phyloP scores from a whole-genome alignment of 108 stramenopile species.

The Discostella stelligeroides region DNA sequence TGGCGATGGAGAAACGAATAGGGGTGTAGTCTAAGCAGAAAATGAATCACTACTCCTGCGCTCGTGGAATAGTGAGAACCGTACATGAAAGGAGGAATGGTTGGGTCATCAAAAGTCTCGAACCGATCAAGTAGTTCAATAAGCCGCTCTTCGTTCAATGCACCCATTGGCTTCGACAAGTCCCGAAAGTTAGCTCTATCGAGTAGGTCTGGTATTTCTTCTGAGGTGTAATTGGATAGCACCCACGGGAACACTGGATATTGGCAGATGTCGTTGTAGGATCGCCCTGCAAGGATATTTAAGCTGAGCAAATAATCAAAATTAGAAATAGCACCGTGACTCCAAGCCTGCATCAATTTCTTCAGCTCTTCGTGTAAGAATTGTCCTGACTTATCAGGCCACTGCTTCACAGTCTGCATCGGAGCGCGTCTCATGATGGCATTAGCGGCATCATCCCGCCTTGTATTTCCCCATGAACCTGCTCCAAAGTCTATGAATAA shows the following conservation, averaged over 20 bases:
- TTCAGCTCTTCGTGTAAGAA: slow-evolving; percentile 86
- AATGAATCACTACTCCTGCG: slow-evolving; percentile 96
- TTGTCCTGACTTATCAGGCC: slow-evolving; percentile 82
- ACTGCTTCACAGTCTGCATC: slow-evolving; percentile 87
- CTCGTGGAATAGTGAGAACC: slow-evolving; percentile 97
- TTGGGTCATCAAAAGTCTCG: slow-evolving; percentile 90
- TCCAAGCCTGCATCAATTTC: slow-evolving; percentile 87
- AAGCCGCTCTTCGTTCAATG: slow-evolving; percentile 90
- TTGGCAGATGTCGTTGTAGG: slow-evolving; percentile 97
- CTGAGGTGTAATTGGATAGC: slow-evolving; percentile 88
- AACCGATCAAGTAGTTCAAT: slow-evolving; percentile 92
- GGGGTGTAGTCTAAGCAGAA: slow-evolving; percentile 95
- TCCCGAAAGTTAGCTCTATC: slow-evolving; percentile 89
- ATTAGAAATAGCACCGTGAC: slow-evolving; percentile 90
- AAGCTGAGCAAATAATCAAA: slow-evolving; percentile 96
- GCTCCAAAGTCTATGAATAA: slow-evolving; percentile 94
- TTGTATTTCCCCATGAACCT: slow-evolving; percentile 75
- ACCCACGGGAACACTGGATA: slow-evolving; percentile 99
- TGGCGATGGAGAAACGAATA: slow-evolving; percentile 91
- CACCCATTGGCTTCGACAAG: slow-evolving; percentile 94
- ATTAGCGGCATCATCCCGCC: slow-evolving; percentile 85
- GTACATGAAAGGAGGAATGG: slow-evolving; percentile 98
- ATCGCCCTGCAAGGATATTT: slow-evolving; percentile 95
- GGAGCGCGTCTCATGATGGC: slow-evolving; percentile 87
- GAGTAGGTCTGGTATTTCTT: slow-evolving; percentile 88